Conservation (phyloP, 805 yeast genomes). For the Aciculoconidium aculeatum region DNA sequence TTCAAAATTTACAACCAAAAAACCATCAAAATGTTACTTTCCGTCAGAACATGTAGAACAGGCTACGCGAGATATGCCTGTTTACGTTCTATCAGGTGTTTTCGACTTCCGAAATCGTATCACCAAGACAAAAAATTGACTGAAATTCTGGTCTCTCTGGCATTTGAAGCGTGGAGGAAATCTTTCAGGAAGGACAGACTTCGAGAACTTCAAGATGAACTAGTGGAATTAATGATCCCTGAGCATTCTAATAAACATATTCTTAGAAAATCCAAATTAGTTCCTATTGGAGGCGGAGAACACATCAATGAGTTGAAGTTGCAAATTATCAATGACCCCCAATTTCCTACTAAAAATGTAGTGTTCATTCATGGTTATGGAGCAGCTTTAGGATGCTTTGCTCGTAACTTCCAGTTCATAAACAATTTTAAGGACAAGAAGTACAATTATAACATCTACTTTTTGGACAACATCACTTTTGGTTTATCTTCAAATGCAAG, state of each 20-base stretch:
- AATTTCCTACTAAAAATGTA: conserved; percentile 28
- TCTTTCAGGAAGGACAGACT: conserved; percentile 21
- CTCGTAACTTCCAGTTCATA: conserved; percentile 44
- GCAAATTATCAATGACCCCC: conserved; percentile 21
- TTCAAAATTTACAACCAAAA: no score
- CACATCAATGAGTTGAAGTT: conserved; percentile 31
- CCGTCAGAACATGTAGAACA: no score
- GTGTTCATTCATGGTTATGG: conserved; percentile 57
- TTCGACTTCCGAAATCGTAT: conserved; percentile 3
- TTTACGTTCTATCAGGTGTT: conserved; percentile 1
- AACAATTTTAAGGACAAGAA: conserved; percentile 20
- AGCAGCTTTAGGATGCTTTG: conserved; percentile 52
- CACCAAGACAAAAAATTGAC: conserved; percentile 1
- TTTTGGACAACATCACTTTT: conserved; percentile 45
- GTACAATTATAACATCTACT: conserved; percentile 41
- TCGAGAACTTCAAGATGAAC: conserved; percentile 25
- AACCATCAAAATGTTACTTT: no score
- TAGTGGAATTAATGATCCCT: conserved; percentile 32
- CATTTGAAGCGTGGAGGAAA: conserved; percentile 15
- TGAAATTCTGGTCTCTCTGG: conserved; percentile 2
- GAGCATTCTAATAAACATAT: conserved; percentile 16
- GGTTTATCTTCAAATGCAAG: conserved; percentile 48
- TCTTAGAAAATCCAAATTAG: conserved; percentile 11
- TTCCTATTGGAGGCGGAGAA: conserved; percentile 21
- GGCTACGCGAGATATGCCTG: no score